These are phyloP conservation scores for Parmelia sp. DNA, from an alignment of 495 filamentous ascomycete species.

Conservation along the genomic window DNA sequence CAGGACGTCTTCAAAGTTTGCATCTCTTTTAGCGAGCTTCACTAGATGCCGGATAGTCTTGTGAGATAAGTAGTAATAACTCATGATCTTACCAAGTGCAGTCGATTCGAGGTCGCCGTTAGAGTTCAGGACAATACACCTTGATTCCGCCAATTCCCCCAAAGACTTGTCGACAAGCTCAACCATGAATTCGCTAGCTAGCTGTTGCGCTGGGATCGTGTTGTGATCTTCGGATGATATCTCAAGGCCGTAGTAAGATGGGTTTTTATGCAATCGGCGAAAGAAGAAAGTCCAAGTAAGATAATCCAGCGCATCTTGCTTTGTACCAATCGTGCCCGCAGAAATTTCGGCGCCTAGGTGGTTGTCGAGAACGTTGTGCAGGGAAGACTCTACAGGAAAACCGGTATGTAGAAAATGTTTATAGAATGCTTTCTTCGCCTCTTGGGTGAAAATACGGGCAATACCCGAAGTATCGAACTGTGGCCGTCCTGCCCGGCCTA, in stretches of 20 bases:
- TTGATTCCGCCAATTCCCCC: conserved; percentile 68
- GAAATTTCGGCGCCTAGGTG: conserved; percentile 94
- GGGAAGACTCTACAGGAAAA: conserved; percentile 92
- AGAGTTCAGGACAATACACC: conserved; percentile 71
- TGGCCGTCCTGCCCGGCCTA: conserved; percentile 89
- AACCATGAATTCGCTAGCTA: conserved; percentile 89
- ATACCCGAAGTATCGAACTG: conserved; percentile 96
- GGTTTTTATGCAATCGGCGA: conserved; percentile 93
- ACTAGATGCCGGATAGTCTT: conserved; percentile 84
- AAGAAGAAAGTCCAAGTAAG: conserved; percentile 99
- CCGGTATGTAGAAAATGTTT: conserved; percentile 98
- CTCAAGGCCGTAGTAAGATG: conserved; percentile 93
- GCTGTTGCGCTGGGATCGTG: conserved; percentile 70
- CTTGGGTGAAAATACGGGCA: conserved; percentile 94
- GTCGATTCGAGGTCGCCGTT: conserved; percentile 88
- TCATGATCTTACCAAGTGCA: conserved; percentile 93
- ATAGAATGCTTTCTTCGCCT: conserved; percentile 98
- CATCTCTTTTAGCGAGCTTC: conserved; percentile 65
- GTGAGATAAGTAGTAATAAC: conserved; percentile 98
- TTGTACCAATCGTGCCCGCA: conserved; percentile 81
- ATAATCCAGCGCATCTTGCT: conserved; percentile 97
- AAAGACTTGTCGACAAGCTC: conserved; percentile 83
- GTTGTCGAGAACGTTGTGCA: conserved; percentile 95
- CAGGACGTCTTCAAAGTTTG: conserved; percentile 77
- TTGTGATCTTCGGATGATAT: conserved; percentile 93